Evolutionary conservation across 2,329 filamentous ascomycete genomes (phyloP).

Genomic region (Davidsoniella virescens): DNA sequence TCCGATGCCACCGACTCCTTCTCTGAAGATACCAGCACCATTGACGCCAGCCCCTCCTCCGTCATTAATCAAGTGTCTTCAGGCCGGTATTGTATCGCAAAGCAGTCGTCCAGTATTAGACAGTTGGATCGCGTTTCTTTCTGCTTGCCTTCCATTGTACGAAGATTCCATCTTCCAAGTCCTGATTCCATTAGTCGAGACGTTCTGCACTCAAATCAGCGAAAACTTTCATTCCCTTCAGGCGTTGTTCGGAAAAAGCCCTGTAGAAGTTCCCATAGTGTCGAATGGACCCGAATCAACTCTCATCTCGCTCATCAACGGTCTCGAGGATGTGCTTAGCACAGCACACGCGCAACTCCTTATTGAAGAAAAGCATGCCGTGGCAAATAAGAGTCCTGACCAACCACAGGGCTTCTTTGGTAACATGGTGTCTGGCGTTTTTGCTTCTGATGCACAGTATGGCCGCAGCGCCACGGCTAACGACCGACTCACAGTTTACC

Average conservation of each 20-base stretch:
- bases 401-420: constrained; percentile 80
- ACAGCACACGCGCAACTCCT: constrained; percentile 71
- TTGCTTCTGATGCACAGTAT: constrained; percentile 60
- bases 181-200: constrained; percentile 78
- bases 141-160: constrained; percentile 71
- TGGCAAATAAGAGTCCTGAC: constrained; percentile 60
- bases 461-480: constrained; percentile 78
- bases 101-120: constrained; percentile 66
- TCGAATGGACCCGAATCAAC: constrained; percentile 44
- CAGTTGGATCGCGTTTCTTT: constrained; percentile 78
- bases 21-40: not conserved
- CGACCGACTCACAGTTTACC: constrained; percentile 75
- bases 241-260: constrained; percentile 34
- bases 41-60: constrained; percentile 39
- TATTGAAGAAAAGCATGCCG: constrained; percentile 54
- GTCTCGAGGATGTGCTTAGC: constrained; percentile 78
- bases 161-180: constrained; percentile 76
- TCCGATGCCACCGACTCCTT: not conserved
- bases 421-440: constrained; percentile 85
- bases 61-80: constrained; percentile 67
- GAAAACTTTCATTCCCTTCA: constrained; percentile 57
- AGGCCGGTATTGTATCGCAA: constrained; percentile 60
- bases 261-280: constrained; percentile 17
- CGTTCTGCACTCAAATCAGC: constrained; percentile 64
- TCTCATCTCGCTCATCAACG: constrained; percentile 75